phyloP scores from a whole-genome alignment of 2,329 filamentous ascomycete genomes.

The Waltergamsia citrina region DNA sequence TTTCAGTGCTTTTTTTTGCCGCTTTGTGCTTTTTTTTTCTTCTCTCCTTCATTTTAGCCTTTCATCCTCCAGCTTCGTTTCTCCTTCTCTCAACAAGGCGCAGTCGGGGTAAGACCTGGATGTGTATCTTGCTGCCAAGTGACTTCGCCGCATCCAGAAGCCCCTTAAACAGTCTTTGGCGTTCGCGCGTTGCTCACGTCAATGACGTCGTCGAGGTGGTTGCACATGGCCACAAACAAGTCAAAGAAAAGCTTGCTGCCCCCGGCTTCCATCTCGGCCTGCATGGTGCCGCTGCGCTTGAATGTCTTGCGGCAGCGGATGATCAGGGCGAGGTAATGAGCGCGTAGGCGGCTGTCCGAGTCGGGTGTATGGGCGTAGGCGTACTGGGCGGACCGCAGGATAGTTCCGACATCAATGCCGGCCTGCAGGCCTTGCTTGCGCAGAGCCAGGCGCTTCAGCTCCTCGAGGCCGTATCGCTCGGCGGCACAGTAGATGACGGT shows the following conservation, averaged over 20 bases:
- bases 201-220: conserved; percentile 93
- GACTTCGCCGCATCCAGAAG: conserved; percentile 1
- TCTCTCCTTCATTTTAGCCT: conserved; percentile 9
- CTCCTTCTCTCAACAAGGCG: conserved; percentile 8
- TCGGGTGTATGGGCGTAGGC: conserved; percentile 93
- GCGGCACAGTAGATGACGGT: conserved; percentile 92
- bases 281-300: conserved; percentile 97
- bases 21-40: conserved; percentile 12
- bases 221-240: conserved; percentile 96
- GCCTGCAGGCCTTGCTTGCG: conserved; percentile 91
- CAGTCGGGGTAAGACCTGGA: conserved; percentile 5
- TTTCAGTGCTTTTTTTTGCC: conserved; percentile 11
- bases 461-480: conserved; percentile 82
- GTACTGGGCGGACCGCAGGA: conserved; percentile 87
- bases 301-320: conserved; percentile 96
- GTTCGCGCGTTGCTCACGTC: conserved; percentile 65
- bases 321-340: conserved; percentile 94
- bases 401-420: conserved; percentile 84
- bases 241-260: conserved; percentile 92
- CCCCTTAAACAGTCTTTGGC: conserved; percentile 44
- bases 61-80: conserved; percentile 13
- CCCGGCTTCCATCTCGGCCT: conserved; percentile 94
- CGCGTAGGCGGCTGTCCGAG: conserved; percentile 83
- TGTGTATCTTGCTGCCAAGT: conserved; percentile 1
- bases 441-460: conserved; percentile 83